Evolutionary conservation across 805 yeast species (phyloP).

Genomic region (Teunomyces aglyptinius): DNA sequence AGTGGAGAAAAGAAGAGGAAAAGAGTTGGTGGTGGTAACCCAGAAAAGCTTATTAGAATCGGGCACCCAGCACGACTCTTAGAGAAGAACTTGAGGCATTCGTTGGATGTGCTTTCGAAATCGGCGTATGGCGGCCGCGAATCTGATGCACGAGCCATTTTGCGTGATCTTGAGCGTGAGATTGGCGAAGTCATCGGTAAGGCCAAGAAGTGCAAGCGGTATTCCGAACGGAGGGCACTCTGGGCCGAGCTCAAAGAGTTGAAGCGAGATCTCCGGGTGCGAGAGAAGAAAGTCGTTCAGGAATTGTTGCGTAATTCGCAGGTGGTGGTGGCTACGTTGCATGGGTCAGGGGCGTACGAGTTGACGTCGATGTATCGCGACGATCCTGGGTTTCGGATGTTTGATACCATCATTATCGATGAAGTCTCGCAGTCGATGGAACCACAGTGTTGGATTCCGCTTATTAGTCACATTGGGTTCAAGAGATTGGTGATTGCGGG

Average conservation of each 20-base stretch:
- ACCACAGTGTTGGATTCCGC: slow-evolving; percentile 96
- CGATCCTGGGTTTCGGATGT: slow-evolving; percentile 34
- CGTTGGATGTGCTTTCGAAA: slow-evolving; percentile 70
- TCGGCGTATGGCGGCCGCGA: slow-evolving; percentile 48
- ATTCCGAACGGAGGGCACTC: slow-evolving; percentile 60
- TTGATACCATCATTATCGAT: slow-evolving; percentile 84
- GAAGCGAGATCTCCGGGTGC: slow-evolving; percentile 61
- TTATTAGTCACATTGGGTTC: slow-evolving; percentile 59
- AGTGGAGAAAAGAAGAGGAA: slow-evolving; percentile 27
- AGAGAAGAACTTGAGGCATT: slow-evolving; percentile 60
- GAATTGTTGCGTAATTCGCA: slow-evolving; percentile 58
- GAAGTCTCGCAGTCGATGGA: slow-evolving; percentile 94
- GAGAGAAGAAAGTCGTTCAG: slow-evolving; percentile 63
- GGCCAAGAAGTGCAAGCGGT: slow-evolving; percentile 60
- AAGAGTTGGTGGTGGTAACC: slow-evolving; percentile 17
- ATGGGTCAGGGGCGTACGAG: slow-evolving; percentile 80
- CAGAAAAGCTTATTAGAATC: slow-evolving; percentile 62
- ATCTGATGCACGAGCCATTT: slow-evolving; percentile 38
- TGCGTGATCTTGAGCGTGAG: slow-evolving; percentile 68
- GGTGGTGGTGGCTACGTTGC: slow-evolving; percentile 81
- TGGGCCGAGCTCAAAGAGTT: slow-evolving; percentile 69
- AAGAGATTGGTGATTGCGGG: slow-evolving; percentile 80
- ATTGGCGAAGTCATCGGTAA: slow-evolving; percentile 59
- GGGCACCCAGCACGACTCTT: slow-evolving; percentile 93
- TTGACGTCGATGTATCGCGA: slow-evolving; percentile 51